phyloP scores from a whole-genome alignment of 106 monocot species.

The Narthecium ossifragum region DNA sequence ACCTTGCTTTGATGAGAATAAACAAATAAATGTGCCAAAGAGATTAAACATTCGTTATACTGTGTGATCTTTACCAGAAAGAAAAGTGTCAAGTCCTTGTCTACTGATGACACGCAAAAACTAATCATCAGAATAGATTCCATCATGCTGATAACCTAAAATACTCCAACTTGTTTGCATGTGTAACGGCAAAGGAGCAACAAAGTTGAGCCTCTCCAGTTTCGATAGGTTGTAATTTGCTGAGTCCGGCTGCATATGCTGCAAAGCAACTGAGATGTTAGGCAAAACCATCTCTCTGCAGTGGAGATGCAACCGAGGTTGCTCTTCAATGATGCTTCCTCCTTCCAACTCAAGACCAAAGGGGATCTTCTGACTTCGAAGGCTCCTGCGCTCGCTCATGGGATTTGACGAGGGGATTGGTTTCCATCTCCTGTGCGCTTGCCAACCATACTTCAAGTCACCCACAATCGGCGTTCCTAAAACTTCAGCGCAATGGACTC shows the following conservation, averaged over 20 bases:
- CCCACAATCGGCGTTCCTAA: conserved; percentile 85
- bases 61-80: too few relatives aligned
- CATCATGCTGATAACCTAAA: conserved; percentile 19
- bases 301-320: conserved; percentile 73
- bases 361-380: conserved; percentile 27
- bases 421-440: conserved; percentile 47
- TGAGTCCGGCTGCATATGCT: conserved; percentile 16
- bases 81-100: too few relatives aligned
- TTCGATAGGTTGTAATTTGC: conserved; percentile 32
- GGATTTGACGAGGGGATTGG: conserved; percentile 13
- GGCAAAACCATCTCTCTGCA: conserved; percentile 82
- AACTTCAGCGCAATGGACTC: conserved; percentile 90
- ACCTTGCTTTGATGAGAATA: too few relatives aligned
- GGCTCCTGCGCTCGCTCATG: neutral
- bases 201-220: conserved; percentile 48
- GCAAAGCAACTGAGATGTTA: conserved; percentile 42
- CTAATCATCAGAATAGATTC: neutral
- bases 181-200: conserved; percentile 67
- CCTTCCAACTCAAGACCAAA: conserved; percentile 46
- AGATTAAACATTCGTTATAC: too few relatives aligned
- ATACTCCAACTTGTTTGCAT: conserved; percentile 82
- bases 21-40: too few relatives aligned
- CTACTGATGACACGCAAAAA: neutral
- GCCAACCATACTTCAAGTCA: conserved; percentile 86
- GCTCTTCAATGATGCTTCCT: conserved; percentile 47